phyloP scores from a whole-genome alignment of 352 stramenopile genomes.

The Phytophthora pini region DNA sequence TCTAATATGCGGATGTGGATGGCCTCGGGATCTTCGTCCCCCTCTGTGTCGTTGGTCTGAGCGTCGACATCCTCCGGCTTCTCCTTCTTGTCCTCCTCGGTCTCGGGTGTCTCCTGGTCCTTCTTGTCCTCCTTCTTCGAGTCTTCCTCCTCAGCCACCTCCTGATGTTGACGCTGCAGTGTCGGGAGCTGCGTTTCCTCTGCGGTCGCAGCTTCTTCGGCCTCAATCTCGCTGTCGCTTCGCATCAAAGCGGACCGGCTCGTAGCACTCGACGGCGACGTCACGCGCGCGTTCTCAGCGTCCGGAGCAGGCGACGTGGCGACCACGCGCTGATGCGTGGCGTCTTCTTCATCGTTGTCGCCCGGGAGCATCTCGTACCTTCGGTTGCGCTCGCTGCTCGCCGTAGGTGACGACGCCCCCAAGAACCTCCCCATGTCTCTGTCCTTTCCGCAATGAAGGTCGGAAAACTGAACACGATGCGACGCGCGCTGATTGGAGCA shows the following conservation, averaged over 20 bases:
- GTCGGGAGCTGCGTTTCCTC: constrained; percentile 30
- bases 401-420: constrained; percentile 43
- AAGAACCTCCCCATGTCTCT: constrained; percentile 61
- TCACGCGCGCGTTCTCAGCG: constrained; percentile 6
- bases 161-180: constrained; percentile 34
- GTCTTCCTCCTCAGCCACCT: constrained; percentile 16
- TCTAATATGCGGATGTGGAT: constrained; percentile 83
- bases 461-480: constrained; percentile 30
- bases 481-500: constrained; percentile 15
- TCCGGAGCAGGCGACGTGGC: not conserved
- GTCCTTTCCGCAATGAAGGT: constrained; percentile 23
- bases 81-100: constrained; percentile 18
- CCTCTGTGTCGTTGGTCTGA: constrained; percentile 13
- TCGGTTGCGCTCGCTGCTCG: constrained; percentile 46
- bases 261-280: constrained; percentile 13
- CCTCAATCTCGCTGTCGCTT: constrained; percentile 34
- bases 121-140: constrained; percentile 17
- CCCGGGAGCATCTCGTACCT: constrained; percentile 66
- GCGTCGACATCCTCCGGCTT: constrained; percentile 4
- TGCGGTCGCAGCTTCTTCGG: constrained; percentile 11
- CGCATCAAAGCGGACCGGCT: constrained; percentile 39
- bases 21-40: constrained; percentile 36
- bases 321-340: constrained; percentile 4
- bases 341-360: constrained; percentile 41
- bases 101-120: constrained; percentile 14